These are phyloP conservation scores for Monilinia aucupariae DNA, from an alignment of 2,329 filamentous ascomycete species.

Conservation along the genomic window DNA sequence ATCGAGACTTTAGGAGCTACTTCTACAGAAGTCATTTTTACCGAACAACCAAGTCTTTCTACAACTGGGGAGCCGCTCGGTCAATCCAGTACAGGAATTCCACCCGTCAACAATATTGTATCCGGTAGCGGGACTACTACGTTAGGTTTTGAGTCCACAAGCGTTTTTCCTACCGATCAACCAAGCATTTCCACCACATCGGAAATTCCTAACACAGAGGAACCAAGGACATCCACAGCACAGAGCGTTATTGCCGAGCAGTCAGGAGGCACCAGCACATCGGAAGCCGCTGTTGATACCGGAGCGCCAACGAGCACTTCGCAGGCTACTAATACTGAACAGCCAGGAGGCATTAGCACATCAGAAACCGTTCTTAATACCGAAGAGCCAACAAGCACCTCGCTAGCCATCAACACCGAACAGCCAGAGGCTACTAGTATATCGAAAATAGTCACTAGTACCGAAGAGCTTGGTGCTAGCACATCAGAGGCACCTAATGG, in stretches of 20 bases:
- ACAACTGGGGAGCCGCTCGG: not conserved
- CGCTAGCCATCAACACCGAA: too few species aligned
- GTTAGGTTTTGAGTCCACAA: not conserved
- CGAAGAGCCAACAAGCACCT: too few species aligned
- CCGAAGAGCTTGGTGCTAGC: not conserved
- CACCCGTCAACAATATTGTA: not conserved
- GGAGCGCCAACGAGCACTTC: not conserved
- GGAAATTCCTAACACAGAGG: not conserved
- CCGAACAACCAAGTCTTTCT: not conserved
- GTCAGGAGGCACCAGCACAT: not conserved
- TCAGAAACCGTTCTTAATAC: not conserved
- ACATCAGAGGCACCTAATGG: not conserved
- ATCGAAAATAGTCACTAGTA: too few species aligned
- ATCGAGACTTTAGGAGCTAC: not conserved
- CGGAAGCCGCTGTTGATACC: not conserved
- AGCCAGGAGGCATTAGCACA: not conserved
- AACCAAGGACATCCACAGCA: not conserved
- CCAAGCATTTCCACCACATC: not conserved
- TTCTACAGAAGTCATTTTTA: not conserved
- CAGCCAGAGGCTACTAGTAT: too few species aligned
- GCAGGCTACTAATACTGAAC: not conserved
- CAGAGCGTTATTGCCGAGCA: not conserved
- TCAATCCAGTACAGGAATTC: not conserved
- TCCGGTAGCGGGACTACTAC: not conserved
- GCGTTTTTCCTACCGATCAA: not conserved